phyloP scores from a whole-genome alignment of 495 filamentous ascomycete genomes.

The Lophiostoma macrostomum region DNA sequence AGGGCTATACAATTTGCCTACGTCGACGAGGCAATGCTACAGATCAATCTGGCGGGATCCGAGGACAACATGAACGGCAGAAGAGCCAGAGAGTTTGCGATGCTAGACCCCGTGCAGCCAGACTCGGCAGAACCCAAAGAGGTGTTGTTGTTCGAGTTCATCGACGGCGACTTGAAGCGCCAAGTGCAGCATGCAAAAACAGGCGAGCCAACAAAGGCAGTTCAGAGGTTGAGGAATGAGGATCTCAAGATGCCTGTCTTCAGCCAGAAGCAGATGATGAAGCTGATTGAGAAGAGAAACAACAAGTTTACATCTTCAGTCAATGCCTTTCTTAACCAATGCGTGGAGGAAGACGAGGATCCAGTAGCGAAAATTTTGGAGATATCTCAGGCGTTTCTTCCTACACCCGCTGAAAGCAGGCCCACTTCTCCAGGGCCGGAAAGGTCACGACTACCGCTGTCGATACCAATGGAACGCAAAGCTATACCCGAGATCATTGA shows the following conservation, averaged over 20 bases:
- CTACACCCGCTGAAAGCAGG: conserved; percentile 50
- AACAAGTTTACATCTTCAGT: conserved; percentile 77
- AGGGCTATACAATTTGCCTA: conserved; percentile 77
- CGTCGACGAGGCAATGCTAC: conserved; percentile 75
- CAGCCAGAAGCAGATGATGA: conserved; percentile 87
- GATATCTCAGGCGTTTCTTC: conserved; percentile 48
- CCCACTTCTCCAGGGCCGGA: conserved; percentile 48
- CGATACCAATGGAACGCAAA: conserved; percentile 80
- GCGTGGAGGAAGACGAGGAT: conserved; percentile 62
- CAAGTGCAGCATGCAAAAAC: conserved; percentile 68
- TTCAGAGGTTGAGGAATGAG: conserved; percentile 64
- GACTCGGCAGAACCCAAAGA: conserved; percentile 51
- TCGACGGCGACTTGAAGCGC: conserved; percentile 86
- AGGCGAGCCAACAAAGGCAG: conserved; percentile 64
- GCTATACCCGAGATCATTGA: conserved; percentile 78
- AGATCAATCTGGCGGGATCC: conserved; percentile 74
- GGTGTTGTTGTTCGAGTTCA: conserved; percentile 84
- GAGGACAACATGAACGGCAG: conserved; percentile 41
- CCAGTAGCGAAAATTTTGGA: conserved; percentile 61
- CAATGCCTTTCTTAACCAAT: conserved; percentile 71
- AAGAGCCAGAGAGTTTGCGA: conserved; percentile 26
- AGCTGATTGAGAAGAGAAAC: conserved; percentile 88
- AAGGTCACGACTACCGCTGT: conserved; percentile 50
- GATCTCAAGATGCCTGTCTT: conserved; percentile 90
- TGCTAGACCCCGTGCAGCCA: conserved; percentile 35